A percentile compares a stretch with the other conserved stretches of the same genome.
phyloP scores from a whole-genome alignment of 2,329 filamentous ascomycete species.

The Fusarium sp. region DNA sequence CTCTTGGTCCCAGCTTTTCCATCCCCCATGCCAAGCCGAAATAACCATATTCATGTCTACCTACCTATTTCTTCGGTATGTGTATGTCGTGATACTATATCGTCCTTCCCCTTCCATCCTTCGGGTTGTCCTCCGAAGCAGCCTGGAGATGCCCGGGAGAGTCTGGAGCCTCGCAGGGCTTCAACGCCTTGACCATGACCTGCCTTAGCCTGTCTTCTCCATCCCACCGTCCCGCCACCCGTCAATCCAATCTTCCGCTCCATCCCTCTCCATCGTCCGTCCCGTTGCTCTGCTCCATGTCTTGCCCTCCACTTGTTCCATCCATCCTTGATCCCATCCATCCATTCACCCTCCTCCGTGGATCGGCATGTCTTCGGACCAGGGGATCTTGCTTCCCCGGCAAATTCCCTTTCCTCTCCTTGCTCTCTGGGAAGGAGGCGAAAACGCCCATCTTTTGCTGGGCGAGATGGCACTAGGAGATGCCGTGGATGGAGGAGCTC shows the following conservation, averaged over 20 bases:
- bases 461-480: slow-evolving; percentile 5
- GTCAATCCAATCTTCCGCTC: slow-evolving; percentile 15
- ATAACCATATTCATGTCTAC: slow-evolving; percentile 4
- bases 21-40: not conserved
- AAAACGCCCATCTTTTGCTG: slow-evolving; percentile 30
- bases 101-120: slow-evolving; percentile 9
- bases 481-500: slow-evolving; percentile 12
- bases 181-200: not conserved
- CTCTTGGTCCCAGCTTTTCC: not conserved
- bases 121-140: slow-evolving; percentile 28
- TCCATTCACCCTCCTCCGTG: slow-evolving; percentile 32
- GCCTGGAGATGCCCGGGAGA: not conserved
- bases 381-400: slow-evolving; percentile 34
- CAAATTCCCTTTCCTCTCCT: slow-evolving; percentile 23
- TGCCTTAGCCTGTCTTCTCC: slow-evolving; percentile 4
- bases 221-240: slow-evolving; percentile 15
- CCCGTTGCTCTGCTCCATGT: not conserved
- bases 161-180: slow-evolving; percentile 1
- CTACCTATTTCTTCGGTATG: not conserved
- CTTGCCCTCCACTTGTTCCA: slow-evolving; percentile 9
- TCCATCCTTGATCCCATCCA: slow-evolving; percentile 19
- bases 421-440: slow-evolving; percentile 7
- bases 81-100: slow-evolving; percentile 14
- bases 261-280: not conserved
- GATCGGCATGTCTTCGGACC: slow-evolving; percentile 35